Evolutionary conservation across 495 filamentous ascomycete genomes (phyloP).

Genomic region (Lepraria neglecta): DNA sequence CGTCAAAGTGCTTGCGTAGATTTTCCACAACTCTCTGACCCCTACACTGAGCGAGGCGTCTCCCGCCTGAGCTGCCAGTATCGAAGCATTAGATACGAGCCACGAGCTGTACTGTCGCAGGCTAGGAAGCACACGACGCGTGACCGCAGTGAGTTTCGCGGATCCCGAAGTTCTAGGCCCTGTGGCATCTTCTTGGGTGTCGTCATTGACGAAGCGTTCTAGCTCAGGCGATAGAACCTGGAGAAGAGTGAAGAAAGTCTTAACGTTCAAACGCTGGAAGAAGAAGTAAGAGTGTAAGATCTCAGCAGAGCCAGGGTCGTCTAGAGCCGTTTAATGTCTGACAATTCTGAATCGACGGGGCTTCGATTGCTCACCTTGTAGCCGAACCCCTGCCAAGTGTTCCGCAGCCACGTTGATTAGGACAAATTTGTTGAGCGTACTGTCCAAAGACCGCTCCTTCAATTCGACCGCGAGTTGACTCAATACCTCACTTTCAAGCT

Average conservation of each 20-base stretch:
- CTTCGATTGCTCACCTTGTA: conserved; percentile 48
- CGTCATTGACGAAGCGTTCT: conserved; percentile 50
- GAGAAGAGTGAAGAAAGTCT: conserved; percentile 70
- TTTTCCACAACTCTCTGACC: conserved; percentile 63
- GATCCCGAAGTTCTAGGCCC: conserved; percentile 28
- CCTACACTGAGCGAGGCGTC: conserved; percentile 52
- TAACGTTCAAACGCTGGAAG: conserved; percentile 73
- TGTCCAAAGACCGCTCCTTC: conserved; percentile 60
- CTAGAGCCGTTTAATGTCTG: conserved; percentile 24
- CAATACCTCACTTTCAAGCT: conserved; percentile 80
- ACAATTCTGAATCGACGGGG: neutral
- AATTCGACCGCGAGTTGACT: conserved; percentile 66
- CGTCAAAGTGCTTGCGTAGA: conserved; percentile 62
- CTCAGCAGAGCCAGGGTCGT: conserved; percentile 35
- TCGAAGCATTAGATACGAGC: conserved; percentile 49
- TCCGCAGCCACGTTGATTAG: conserved; percentile 83
- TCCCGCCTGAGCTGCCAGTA: conserved; percentile 48
- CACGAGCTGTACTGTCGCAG: conserved; percentile 70
- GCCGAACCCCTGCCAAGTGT: conserved; percentile 55
- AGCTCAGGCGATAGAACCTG: conserved; percentile 64
- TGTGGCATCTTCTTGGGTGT: conserved; percentile 32
- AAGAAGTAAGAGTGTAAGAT: conserved; percentile 57
- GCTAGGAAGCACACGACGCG: conserved; percentile 59
- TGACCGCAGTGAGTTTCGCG: conserved; percentile 52
- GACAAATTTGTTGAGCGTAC: conserved; percentile 68